Base-by-base conservation (phyloP, 371 early-diverging fungal species). In the Mycotypha africana region DNA sequence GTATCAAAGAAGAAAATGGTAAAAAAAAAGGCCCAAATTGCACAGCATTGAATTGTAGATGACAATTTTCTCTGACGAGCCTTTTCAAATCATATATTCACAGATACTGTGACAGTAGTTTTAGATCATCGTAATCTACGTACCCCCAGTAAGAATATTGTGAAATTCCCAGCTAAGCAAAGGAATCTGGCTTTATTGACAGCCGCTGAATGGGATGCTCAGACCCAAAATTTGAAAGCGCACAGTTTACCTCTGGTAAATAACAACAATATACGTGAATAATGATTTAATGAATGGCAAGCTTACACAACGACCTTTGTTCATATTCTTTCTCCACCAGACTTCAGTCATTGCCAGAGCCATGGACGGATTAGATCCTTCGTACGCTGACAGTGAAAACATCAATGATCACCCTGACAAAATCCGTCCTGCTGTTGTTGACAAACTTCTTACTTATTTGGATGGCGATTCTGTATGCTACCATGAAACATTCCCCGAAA, bases 151-250 rank as follows among this genome's bases (percentile, higher is more conserved):
- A 90, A 91, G 36, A 65, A 79, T 36, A 72, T 67, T 36, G 59
- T 95, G 40, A 56, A 60, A 6, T 68, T 97, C 17, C 77, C 85
- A 10, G 37, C 37, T 14, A 45, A 68, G 3, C 79, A 85, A 50
- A 67, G 63, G 24, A 46, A 68, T n/a, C 59, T 93, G 26, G 97
- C 93, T 12, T 57, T 81, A 36, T 69, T 94, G 51, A 78, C 91
- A 30, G 93, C 93, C 8, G 92, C 81, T 16, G 97, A 97, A 63
- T 97, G 97, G 97, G 93, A 96, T 58, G 73, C 82, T 37, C 92
- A 91, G 65, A 81, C 76, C 23, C 72, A 78, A 35, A 56, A 81
- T 31, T 57, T 93, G 21, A 92, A 91, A 60, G 70, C 86, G 3
- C 89, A 92, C 54, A 80, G 93, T 5, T 74, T 96, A 23, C 93